A percentile compares a stretch with the other conserved stretches of the same genome.
These are phyloP conservation scores for Phytophthora chlamydospora DNA, from an alignment of 352 stramenopile genomes.

Conservation along the genomic window DNA sequence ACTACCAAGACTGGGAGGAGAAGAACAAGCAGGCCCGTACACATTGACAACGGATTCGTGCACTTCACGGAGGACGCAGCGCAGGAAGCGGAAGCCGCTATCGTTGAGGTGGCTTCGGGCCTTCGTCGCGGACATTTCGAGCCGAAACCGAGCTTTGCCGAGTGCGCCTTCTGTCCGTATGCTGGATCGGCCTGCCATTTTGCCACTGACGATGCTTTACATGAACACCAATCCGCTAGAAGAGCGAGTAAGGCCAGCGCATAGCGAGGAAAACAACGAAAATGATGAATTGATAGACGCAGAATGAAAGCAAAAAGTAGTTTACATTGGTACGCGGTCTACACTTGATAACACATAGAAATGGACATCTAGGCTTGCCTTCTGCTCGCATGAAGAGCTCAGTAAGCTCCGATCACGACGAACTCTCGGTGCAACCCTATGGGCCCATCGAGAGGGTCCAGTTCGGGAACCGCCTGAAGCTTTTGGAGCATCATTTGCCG, in stretches of 20 bases:
- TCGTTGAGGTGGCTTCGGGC: slow-evolving; percentile 38
- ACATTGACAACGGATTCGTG: slow-evolving; percentile 45
- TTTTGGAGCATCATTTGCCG: slow-evolving; percentile 46
- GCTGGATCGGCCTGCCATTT: slow-evolving; percentile 61
- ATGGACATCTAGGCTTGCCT: not conserved
- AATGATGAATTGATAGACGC: not conserved
- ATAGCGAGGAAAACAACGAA: not conserved
- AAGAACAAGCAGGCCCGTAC: slow-evolving; percentile 14
- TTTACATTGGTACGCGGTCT: slow-evolving; percentile 8
- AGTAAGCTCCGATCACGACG: slow-evolving; percentile 23
- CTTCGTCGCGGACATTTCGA: slow-evolving; percentile 62
- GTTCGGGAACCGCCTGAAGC: slow-evolving; percentile 48
- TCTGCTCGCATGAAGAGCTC: not conserved
- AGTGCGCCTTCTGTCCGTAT: slow-evolving; percentile 79
- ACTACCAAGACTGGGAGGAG: slow-evolving; percentile 15
- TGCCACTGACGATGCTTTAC: slow-evolving; percentile 26
- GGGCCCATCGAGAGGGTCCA: slow-evolving; percentile 6
- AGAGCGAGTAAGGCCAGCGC: not conserved
- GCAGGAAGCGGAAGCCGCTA: slow-evolving; percentile 44
- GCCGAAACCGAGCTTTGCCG: slow-evolving; percentile 59
- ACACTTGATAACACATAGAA: slow-evolving; percentile 22
- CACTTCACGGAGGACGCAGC: slow-evolving; percentile 36
- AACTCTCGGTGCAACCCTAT: slow-evolving; percentile 14
- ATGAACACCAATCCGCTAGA: slow-evolving; percentile 18
- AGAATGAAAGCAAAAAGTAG: not conserved